Percentiles rank a stretch among this genome's conserved stretches.
Evolutionary conservation across 352 stramenopile species (phyloP).

Genomic region (Phytophthora megakarya): DNA sequence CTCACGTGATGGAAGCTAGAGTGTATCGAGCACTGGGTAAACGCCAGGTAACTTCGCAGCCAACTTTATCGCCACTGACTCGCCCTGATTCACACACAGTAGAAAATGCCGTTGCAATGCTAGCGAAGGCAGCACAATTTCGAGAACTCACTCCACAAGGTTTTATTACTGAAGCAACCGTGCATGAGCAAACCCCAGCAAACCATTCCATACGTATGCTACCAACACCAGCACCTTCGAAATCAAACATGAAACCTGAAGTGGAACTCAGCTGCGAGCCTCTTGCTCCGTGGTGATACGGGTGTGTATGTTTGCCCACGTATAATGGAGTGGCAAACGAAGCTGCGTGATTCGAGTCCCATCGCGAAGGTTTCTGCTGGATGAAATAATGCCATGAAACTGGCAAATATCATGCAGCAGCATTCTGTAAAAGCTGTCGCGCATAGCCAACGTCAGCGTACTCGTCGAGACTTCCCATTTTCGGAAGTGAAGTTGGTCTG

Average conservation of each 20-base stretch:
- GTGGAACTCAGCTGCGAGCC: conserved; percentile 26
- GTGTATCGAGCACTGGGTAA: conserved; percentile 50
- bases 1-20: conserved; percentile 47
- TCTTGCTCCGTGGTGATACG: conserved; percentile 40
- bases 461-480: conserved; percentile 76
- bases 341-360: conserved; percentile 76
- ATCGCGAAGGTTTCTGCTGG: conserved; percentile 67
- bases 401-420: conserved; percentile 75
- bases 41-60: conserved; percentile 14
- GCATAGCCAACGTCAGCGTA: conserved; percentile 70
- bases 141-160: conserved; percentile 28
- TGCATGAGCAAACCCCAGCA: neutral
- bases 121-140: conserved; percentile 38
- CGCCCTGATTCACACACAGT: conserved; percentile 45
- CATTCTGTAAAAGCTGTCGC: conserved; percentile 73
- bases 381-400: conserved; percentile 70
- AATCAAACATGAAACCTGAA: conserved; percentile 1
- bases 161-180: conserved; percentile 22
- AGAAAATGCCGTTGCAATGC: conserved; percentile 35
- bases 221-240: conserved; percentile 10
- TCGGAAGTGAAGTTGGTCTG: conserved; percentile 41
- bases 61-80: conserved; percentile 35
- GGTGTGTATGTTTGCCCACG: conserved; percentile 40
- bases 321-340: conserved; percentile 67
- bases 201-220: conserved; percentile 29